These are phyloP conservation scores for Exophiala lecanii-corni DNA, from an alignment of 2,329 filamentous ascomycete species.

Conservation along the genomic window DNA sequence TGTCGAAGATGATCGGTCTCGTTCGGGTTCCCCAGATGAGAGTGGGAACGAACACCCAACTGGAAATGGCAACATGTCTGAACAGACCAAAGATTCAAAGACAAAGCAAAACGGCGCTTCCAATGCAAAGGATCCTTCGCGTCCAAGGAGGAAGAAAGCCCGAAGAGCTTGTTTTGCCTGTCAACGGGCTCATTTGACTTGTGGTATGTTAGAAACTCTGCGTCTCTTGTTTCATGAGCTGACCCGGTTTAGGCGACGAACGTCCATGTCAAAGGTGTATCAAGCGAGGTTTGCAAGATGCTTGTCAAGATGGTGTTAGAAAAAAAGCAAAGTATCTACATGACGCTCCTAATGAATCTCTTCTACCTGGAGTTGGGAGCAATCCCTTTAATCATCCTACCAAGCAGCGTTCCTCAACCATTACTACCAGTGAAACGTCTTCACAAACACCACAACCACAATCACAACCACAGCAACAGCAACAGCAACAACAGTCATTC, in stretches of 20 bases:
- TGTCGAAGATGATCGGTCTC: constrained; percentile 33
- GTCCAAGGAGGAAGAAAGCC: constrained; percentile 92
- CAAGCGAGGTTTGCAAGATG: constrained; percentile 84
- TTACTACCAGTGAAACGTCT: constrained; percentile 29
- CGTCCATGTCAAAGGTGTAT: constrained; percentile 90
- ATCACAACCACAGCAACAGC: not conserved
- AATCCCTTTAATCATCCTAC: constrained; percentile 53
- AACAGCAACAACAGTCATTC: constrained; percentile 35
- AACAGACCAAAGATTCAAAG: constrained; percentile 38
- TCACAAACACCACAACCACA: constrained; percentile 30
- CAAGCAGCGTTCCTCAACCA: constrained; percentile 32
- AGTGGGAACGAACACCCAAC: constrained; percentile 33
- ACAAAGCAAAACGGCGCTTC: constrained; percentile 56
- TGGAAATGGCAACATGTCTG: constrained; percentile 35
- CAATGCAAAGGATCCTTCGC: constrained; percentile 79
- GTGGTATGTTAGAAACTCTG: constrained; percentile 64
- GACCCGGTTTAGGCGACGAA: constrained; percentile 69
- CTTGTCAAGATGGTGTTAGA: constrained; percentile 90
- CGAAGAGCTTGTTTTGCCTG: constrained; percentile 93
- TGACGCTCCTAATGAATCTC: constrained; percentile 83
- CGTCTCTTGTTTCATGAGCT: constrained; percentile 20
- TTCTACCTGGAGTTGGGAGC: constrained; percentile 77
- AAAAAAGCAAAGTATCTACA: constrained; percentile 99
- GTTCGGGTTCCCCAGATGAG: constrained; percentile 34
- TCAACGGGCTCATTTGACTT: constrained; percentile 94